Evolutionary conservation across 768 basidiomycete genomes (phyloP).

Genomic region (Rhodotorula toruloides): DNA sequence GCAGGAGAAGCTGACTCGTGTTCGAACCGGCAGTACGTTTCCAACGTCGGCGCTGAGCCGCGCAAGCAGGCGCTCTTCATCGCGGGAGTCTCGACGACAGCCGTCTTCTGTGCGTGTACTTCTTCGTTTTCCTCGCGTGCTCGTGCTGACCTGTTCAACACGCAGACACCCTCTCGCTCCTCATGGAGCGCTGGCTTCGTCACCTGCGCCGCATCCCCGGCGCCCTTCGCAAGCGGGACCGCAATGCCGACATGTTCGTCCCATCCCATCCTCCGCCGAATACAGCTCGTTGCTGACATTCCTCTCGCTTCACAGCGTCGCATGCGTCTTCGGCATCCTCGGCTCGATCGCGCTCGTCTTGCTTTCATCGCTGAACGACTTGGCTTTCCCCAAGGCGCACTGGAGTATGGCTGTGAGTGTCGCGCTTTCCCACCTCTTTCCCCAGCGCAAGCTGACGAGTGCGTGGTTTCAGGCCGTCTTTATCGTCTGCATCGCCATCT

Average conservation of each 20-base stretch:
- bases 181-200: conserved; percentile 48
- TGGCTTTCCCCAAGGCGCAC: neutral
- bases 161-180: conserved; percentile 38
- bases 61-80: conserved; percentile 44
- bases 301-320: neutral
- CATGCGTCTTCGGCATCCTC: conserved; percentile 27
- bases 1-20: neutral
- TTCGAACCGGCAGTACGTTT: conserved; percentile 42
- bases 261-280: too few species aligned
- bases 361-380: conserved; percentile 37
- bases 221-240: conserved; percentile 43
- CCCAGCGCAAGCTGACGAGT: neutral
- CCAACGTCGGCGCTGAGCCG: conserved; percentile 45
- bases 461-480: conserved; percentile 43
- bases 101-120: conserved; percentile 44
- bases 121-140: neutral
- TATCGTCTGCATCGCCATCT: conserved; percentile 47
- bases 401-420: conserved; percentile 6
- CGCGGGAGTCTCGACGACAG: conserved; percentile 38
- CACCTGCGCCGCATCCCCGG: conserved; percentile 49
- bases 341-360: conserved; percentile 46
- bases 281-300: too few species aligned
- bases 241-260: conserved; percentile 47
- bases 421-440: neutral
- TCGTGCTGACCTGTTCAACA: neutral